Conservation (phyloP, 2,329 filamentous ascomycete genomes). For the Trichoderma simmonsii region DNA sequence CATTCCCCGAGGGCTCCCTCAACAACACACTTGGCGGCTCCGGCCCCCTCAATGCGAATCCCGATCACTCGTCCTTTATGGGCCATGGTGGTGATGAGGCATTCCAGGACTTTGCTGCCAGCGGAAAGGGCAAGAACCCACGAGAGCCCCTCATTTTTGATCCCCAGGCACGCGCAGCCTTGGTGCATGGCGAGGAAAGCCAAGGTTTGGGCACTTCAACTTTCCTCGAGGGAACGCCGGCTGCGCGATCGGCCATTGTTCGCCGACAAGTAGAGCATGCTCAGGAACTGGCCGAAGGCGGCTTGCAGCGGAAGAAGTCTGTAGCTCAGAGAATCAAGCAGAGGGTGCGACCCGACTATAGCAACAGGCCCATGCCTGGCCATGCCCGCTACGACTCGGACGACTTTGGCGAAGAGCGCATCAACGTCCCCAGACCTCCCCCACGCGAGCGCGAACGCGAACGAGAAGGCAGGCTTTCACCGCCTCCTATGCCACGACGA, state of each 20-base stretch:
- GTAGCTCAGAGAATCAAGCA: slow-evolving; percentile 87
- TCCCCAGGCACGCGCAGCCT: slow-evolving; percentile 62
- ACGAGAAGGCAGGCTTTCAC: slow-evolving; percentile 36
- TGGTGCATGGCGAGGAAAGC: slow-evolving; percentile 79
- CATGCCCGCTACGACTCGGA: slow-evolving; percentile 29
- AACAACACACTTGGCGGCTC: slow-evolving; percentile 90
- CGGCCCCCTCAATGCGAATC: slow-evolving; percentile 75
- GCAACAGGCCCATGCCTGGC: slow-evolving; percentile 40
- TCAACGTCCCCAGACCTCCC: slow-evolving; percentile 30
- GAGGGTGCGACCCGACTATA: slow-evolving; percentile 63
- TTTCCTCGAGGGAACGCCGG: slow-evolving; percentile 90
- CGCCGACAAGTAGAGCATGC: slow-evolving; percentile 68
- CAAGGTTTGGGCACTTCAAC: slow-evolving; percentile 89
- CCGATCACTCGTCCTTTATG: slow-evolving; percentile 86
- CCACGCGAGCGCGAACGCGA: slow-evolving; percentile 35
- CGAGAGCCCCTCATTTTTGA: slow-evolving; percentile 61
- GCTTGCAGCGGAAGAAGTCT: slow-evolving; percentile 87
- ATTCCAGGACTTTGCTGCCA: slow-evolving; percentile 72
- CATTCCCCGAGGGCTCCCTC: slow-evolving; percentile 85
- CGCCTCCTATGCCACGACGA: slow-evolving; percentile 45
- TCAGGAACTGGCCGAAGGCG: slow-evolving; percentile 54
- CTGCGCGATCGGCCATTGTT: slow-evolving; percentile 74
- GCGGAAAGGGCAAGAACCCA: slow-evolving; percentile 32
- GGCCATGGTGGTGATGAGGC: slow-evolving; percentile 78
- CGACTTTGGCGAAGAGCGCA: slow-evolving; percentile 62